Percentiles rank a stretch among this genome's conserved stretches.
Conservation (phyloP, 2,329 filamentous ascomycete genomes). For the Epichloe baconii region DNA sequence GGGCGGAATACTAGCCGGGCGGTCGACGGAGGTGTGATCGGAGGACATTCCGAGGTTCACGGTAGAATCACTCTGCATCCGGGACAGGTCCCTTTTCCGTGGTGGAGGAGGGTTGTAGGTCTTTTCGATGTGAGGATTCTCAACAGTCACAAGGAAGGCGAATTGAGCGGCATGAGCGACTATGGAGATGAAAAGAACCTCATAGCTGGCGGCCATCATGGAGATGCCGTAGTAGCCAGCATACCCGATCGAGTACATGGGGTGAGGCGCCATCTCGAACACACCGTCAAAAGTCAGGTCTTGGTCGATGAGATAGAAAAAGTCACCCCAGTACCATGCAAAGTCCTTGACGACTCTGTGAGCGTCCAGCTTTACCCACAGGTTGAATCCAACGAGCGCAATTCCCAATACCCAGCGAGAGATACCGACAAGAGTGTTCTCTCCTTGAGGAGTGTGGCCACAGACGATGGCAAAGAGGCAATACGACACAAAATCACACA, state of each 20-base stretch:
- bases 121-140: slow-evolving; percentile 96
- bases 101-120: slow-evolving; percentile 87
- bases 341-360: slow-evolving; percentile 98
- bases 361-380: slow-evolving; percentile 97
- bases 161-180: slow-evolving; percentile 90
- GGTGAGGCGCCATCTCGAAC: slow-evolving; percentile 96
- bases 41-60: slow-evolving; percentile 14
- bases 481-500: slow-evolving; percentile 98
- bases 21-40: slow-evolving; percentile 12
- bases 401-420: slow-evolving; percentile 71
- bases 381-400: slow-evolving; percentile 76
- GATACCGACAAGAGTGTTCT: slow-evolving; percentile 54
- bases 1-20: slow-evolving; percentile 9
- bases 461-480: slow-evolving; percentile 90
- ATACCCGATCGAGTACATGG: slow-evolving; percentile 98
- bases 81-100: slow-evolving; percentile 38
- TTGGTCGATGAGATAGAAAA: slow-evolving; percentile 97
- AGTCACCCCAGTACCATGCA: slow-evolving; percentile 99
- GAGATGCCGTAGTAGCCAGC: slow-evolving; percentile 97
- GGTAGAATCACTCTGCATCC: slow-evolving; percentile 17
- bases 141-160: slow-evolving; percentile 78
- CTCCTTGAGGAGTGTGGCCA: slow-evolving; percentile 58
- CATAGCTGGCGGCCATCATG: slow-evolving; percentile 95
- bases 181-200: slow-evolving; percentile 93
- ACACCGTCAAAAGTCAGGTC: slow-evolving; percentile 96